A percentile compares a stretch with the other conserved stretches of the same genome.
These are phyloP conservation scores for Fusarium siculi DNA, from an alignment of 2,329 filamentous ascomycete species.

Conservation along the genomic window DNA sequence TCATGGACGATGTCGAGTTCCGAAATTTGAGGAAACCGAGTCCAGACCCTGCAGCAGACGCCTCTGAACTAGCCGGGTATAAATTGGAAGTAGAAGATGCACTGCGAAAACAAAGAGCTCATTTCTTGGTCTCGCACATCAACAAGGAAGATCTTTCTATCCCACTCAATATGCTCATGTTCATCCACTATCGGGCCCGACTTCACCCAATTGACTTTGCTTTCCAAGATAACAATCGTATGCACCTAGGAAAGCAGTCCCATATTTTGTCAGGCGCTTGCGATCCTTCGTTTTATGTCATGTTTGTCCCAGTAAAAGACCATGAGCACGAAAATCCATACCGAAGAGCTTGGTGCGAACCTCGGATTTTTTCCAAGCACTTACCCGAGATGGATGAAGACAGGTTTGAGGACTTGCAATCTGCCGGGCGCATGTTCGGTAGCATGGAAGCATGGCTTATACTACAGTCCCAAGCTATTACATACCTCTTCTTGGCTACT, in stretches of 20 bases:
- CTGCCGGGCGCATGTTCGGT: neutral
- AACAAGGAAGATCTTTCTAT: conserved; percentile 31
- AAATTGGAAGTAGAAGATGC: conserved; percentile 22
- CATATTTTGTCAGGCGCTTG: conserved; percentile 30
- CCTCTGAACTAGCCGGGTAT: neutral
- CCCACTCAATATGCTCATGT: conserved; percentile 29
- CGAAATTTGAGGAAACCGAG: neutral
- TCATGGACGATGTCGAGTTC: neutral
- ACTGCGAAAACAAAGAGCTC: conserved; percentile 21
- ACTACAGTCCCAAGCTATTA: conserved; percentile 31
- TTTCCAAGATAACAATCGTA: conserved; percentile 27
- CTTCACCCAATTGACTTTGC: conserved; percentile 12
- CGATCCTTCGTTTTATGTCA: neutral
- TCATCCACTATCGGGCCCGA: conserved; percentile 37
- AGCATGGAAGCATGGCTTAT: conserved; percentile 31
- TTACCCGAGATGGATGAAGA: neutral
- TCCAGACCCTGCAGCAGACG: neutral
- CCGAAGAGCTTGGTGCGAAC: neutral
- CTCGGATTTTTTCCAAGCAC: neutral
- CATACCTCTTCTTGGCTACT: conserved; percentile 23
- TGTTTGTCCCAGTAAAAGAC: neutral
- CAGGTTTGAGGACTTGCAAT: neutral
- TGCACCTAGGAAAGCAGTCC: conserved; percentile 28
- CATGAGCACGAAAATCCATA: neutral
- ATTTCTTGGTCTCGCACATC: conserved; percentile 39